These are phyloP conservation scores for Hortiboletus flavorubellus DNA, from an alignment of 768 basidiomycete species.

Conservation along the genomic window DNA sequence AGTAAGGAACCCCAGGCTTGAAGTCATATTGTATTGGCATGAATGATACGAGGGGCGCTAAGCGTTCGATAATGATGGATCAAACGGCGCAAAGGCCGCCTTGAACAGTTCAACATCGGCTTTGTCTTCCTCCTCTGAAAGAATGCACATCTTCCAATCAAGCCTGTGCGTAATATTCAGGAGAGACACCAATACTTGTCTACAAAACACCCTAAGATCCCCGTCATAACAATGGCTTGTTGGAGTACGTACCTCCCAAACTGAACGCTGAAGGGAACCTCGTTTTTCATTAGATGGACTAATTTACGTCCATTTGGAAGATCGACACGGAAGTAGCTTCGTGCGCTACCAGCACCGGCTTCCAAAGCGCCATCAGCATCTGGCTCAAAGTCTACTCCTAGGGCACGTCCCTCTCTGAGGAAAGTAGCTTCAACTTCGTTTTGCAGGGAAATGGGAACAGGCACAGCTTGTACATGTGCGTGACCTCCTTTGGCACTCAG, in stretches of 20 bases:
- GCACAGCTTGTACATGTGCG: slow-evolving; percentile 87
- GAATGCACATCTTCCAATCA: slow-evolving; percentile 90
- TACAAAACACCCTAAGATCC: slow-evolving; percentile 31
- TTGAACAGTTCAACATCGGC: slow-evolving; percentile 85
- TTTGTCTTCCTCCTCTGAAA: slow-evolving; percentile 81
- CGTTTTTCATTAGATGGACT: slow-evolving; percentile 80
- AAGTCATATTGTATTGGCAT: background rate
- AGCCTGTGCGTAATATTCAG: slow-evolving; percentile 71
- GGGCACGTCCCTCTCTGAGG: slow-evolving; percentile 57
- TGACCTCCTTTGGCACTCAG: slow-evolving; percentile 86
- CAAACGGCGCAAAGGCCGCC: slow-evolving; percentile 71
- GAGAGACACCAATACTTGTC: slow-evolving; percentile 78
- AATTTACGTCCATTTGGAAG: slow-evolving; percentile 82
- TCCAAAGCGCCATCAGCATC: slow-evolving; percentile 64
- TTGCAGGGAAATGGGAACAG: slow-evolving; percentile 63
- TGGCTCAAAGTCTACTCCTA: slow-evolving; percentile 72
- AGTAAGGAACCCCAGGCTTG: background rate
- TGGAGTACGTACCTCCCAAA: slow-evolving; percentile 73
- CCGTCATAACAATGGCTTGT: background rate
- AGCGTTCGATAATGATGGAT: slow-evolving; percentile 41
- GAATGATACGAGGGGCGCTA: background rate
- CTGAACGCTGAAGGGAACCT: slow-evolving; percentile 81
- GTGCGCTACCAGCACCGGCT: slow-evolving; percentile 45
- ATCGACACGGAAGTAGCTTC: slow-evolving; percentile 88
- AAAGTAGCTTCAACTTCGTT: slow-evolving; percentile 71